Evolutionary conservation across 1,139 yeast species (phyloP), one percentile per base, ranked within the genome.

Genomic region (Saccharomyces pastorianus): DNA sequence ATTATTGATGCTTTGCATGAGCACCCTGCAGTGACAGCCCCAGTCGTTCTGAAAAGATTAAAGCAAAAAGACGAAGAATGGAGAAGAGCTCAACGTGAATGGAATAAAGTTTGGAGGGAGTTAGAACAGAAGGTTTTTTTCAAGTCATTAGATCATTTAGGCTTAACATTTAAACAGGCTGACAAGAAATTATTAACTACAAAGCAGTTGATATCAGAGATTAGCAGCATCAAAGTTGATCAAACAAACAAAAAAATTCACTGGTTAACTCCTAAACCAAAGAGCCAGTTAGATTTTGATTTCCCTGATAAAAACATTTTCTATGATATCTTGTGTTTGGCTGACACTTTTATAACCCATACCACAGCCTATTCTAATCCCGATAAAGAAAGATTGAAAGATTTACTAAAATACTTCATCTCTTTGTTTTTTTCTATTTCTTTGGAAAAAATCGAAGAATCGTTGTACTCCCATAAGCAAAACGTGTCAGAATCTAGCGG

Each of bases 31-130:
- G 83, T 90, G 55, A 96, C 99, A 1, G 96, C 93, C 20, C 99
- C 99, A 1, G 84, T 93, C 60, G 95, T 93, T 13, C 76, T 93
- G 68, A 87, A 86, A 64, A 81, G 99, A 67, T 80, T 93, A 70
- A 93, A 93, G 72, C 98, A 93, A 72, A 93, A 93, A 73, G 99
- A 95, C 69, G 98, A 93, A 72, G 99, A 93, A 71, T 93, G 99
- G 99, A 88, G 91, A 71, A 83, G 97, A 60, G 93, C 97, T 1
- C 99, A 93, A 66, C 82, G 99, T 63, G 99, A 95, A 71, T 93
- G 99, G 99, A 93, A 93, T 71, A 93, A 93, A 69, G 96, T 91
- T 28, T 93, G 99, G 99, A 83, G 99, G 66, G 99, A 93, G 71
- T 84, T 95, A 74, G 99, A 95, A 69, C 96, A 90, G 67, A 91